Evolutionary conservation across 2,329 filamentous ascomycete genomes (phyloP), one percentile per base, ranked within the genome.

Genomic region (Epichloe typhina): DNA sequence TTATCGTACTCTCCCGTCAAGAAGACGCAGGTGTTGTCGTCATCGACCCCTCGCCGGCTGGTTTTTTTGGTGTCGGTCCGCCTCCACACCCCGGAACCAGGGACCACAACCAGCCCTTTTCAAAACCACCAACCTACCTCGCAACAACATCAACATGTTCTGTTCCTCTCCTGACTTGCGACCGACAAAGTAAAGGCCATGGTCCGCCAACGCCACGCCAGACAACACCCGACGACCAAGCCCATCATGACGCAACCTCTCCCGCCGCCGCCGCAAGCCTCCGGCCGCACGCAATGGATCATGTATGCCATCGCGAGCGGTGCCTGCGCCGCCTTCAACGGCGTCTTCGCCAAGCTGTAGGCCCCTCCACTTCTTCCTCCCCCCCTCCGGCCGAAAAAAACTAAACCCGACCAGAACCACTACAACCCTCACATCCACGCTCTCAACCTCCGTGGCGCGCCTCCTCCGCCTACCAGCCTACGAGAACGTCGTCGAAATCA

Each of bases 261-360:
- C 46, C 42, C 31, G 38, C 44, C 44, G 38, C 44, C 44, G 49
- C 23, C 61, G 56, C 31, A 66, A 9, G 26, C 26, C 26, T 4
- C 55, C 67, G 66, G 59, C 26, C 61, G 60, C 12, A 57, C 62
- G 33, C 73, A 76, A 56, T 85, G 82, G 82, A 75, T 91, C 54
- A 68, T 83, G 47, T 76, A 85, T 55, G 84, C 87, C 41, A 64
- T 90, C 41, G 79, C 83, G 46, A 88, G 84, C 61, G 87, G 87
- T 54, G 81, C 78, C 49, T 90, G 85, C 61, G 87, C 87, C 35
- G 85, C 86, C 21, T 83, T 86, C 58, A 93, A 93, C 59, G 86
- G 86, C 53, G 82, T 87, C 5, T 89, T 91, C 70, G 87, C 87
- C 0, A 93, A 91, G 68, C 70, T 93, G 83, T 87, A 69, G 9